Conservation (phyloP, 2,329 filamentous ascomycete species). For the Cladosporium velox region DNA sequence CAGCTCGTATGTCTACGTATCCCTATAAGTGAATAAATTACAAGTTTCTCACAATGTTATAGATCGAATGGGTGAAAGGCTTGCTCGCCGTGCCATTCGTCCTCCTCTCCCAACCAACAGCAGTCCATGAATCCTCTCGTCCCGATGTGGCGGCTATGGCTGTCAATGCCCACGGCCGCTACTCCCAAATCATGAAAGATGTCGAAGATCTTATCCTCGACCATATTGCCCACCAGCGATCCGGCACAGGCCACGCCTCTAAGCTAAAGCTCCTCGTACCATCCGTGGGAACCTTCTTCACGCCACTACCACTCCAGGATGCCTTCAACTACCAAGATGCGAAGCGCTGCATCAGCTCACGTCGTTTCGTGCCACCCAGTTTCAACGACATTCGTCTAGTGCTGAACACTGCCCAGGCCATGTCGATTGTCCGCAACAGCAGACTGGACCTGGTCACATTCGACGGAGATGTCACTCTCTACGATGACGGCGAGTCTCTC, state of each 20-base stretch:
- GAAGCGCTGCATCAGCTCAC: constrained; percentile 81
- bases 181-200: constrained; percentile 92
- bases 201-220: constrained; percentile 90
- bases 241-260: constrained; percentile 68
- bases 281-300: constrained; percentile 91
- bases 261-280: constrained; percentile 93
- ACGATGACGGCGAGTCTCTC: constrained; percentile 77
- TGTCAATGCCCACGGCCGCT: constrained; percentile 78
- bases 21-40: background rate
- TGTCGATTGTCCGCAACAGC: constrained; percentile 77
- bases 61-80: constrained; percentile 74
- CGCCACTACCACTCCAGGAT: constrained; percentile 78
- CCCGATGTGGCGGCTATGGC: constrained; percentile 66
- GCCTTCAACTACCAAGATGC: constrained; percentile 90
- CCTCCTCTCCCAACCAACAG: constrained; percentile 90
- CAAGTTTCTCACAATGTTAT: constrained; percentile 31
- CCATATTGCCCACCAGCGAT: constrained; percentile 76
- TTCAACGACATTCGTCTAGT: constrained; percentile 96
- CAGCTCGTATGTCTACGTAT: constrained; percentile 70
- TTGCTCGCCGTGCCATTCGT: constrained; percentile 94
- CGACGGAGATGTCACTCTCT: constrained; percentile 95
- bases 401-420: constrained; percentile 90
- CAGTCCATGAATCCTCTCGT: constrained; percentile 72
- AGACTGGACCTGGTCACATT: constrained; percentile 87
- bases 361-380: constrained; percentile 90